Evolutionary conservation across 225 moss, liverwort and hornwort genomes (phyloP).

Genomic region (Rhytidiadelphus loreus): DNA sequence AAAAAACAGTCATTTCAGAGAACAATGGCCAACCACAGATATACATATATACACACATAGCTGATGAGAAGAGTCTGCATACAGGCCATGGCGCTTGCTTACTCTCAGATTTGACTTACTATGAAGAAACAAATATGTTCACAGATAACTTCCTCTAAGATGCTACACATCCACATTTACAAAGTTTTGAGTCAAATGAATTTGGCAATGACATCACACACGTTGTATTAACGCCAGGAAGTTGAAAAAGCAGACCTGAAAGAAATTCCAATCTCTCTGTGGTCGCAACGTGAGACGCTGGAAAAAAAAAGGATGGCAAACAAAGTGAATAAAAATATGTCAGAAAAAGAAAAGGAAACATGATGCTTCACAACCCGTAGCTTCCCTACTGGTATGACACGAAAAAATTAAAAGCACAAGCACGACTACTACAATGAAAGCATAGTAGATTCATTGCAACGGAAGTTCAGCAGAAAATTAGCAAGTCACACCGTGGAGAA

Average conservation of each 20-base stretch:
- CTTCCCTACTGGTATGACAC: background rate
- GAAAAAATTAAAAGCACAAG: background rate
- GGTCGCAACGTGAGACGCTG: constrained; percentile 61
- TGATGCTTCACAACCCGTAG: background rate
- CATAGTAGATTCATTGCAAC: background rate
- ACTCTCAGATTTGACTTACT: background rate
- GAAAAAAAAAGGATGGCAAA: background rate
- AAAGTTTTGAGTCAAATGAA: background rate
- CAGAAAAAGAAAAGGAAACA: background rate
- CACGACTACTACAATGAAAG: background rate
- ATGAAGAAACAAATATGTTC: background rate
- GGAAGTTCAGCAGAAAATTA: background rate
- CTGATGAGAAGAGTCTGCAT: background rate
- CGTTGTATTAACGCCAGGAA: background rate
- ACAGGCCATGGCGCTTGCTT: background rate
- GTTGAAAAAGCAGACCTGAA: constrained; percentile 20
- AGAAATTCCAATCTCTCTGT: constrained; percentile 71
- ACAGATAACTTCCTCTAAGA: background rate
- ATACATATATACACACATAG: background rate
- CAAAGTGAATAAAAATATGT: background rate
- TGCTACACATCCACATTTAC: background rate
- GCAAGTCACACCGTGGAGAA: background rate
- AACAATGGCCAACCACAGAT: background rate
- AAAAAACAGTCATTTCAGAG: background rate
- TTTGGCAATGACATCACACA: background rate